A percentile compares a stretch with the other conserved stretches of the same genome.
Evolutionary conservation across 371 early-diverging fungal genomes (phyloP).

Genomic region (Choanephora cucurbitarum): DNA sequence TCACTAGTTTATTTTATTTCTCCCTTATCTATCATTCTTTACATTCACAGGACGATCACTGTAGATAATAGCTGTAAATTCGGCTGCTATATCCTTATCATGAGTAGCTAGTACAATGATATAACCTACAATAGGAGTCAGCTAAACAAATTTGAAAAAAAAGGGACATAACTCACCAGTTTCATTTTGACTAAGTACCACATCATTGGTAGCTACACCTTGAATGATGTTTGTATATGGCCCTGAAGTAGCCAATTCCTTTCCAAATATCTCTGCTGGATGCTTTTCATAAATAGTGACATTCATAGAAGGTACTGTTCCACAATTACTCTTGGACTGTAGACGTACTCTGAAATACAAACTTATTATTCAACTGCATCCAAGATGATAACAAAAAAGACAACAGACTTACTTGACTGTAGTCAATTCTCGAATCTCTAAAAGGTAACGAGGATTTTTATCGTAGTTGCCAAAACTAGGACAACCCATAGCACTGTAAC

Average conservation of each 20-base stretch:
- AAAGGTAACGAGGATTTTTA: slow-evolving; percentile 70
- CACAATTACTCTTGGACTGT: slow-evolving; percentile 62
- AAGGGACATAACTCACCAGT: slow-evolving; percentile 26
- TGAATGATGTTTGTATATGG: slow-evolving; percentile 75
- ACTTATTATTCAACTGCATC: neutral
- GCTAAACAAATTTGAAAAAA: too few relatives aligned
- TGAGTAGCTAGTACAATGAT: slow-evolving; percentile 65
- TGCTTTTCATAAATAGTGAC: slow-evolving; percentile 69
- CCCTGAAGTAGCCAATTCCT: slow-evolving; percentile 70
- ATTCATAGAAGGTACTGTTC: slow-evolving; percentile 70
- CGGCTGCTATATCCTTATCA: slow-evolving; percentile 55
- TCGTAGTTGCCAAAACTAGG: slow-evolving; percentile 61
- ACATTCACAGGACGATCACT: slow-evolving; percentile 64
- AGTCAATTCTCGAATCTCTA: slow-evolving; percentile 63
- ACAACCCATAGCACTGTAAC: slow-evolving; percentile 70
- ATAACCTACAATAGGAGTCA: slow-evolving; percentile 54
- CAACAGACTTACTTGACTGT: slow-evolving; percentile 55
- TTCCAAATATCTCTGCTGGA: slow-evolving; percentile 59
- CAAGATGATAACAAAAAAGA: neutral
- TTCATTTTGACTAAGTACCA: slow-evolving; percentile 48
- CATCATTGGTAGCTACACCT: slow-evolving; percentile 56
- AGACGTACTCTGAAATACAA: slow-evolving; percentile 59
- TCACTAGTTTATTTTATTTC: neutral
- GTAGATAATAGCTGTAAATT: slow-evolving; percentile 56
- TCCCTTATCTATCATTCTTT: slow-evolving; percentile 34